A percentile compares a stretch with the other conserved stretches of the same genome.
These are phyloP conservation scores for Cupressus sempervirens DNA, from an alignment of 75 land plant species.

Conservation along the genomic window DNA sequence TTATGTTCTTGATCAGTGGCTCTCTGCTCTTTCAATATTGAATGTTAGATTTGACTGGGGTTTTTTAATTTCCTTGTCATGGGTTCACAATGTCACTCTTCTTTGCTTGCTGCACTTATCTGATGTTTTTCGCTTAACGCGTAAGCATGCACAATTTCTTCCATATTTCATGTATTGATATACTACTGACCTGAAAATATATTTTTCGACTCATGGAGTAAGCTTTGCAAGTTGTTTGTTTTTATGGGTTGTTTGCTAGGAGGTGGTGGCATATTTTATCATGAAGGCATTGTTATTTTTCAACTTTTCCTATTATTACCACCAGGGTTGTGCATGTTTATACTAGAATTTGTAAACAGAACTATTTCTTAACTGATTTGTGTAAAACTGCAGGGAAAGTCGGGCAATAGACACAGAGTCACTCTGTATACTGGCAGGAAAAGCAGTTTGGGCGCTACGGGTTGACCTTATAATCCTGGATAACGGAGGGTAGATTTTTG, in stretches of 20 bases:
- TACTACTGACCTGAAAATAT: neutral
- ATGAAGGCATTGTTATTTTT: neutral
- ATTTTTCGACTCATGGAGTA: neutral
- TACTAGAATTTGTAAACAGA: neutral
- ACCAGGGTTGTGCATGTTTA: neutral
- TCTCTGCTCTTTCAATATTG: neutral
- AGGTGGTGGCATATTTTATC: neutral
- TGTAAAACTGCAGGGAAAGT: constrained; percentile 69
- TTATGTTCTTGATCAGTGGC: neutral
- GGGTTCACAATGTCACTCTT: neutral
- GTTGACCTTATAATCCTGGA: constrained; percentile 86
- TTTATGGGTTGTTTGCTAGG: neutral
- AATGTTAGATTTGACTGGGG: neutral
- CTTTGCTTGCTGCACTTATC: neutral
- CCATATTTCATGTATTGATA: neutral
- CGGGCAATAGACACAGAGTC: constrained; percentile 96
- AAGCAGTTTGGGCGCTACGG: constrained; percentile 82
- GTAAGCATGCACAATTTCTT: neutral
- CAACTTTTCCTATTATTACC: neutral
- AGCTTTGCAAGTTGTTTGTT: neutral
- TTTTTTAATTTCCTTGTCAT: neutral
- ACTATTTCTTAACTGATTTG: neutral
- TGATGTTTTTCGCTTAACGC: neutral
- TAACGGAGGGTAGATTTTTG: constrained; percentile 74
- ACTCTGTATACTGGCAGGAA: constrained; percentile 84